Percentiles rank a stretch among this genome's conserved stretches.
Evolutionary conservation across 495 filamentous ascomycete genomes (phyloP).

Genomic region (Penicillium mononematosum): DNA sequence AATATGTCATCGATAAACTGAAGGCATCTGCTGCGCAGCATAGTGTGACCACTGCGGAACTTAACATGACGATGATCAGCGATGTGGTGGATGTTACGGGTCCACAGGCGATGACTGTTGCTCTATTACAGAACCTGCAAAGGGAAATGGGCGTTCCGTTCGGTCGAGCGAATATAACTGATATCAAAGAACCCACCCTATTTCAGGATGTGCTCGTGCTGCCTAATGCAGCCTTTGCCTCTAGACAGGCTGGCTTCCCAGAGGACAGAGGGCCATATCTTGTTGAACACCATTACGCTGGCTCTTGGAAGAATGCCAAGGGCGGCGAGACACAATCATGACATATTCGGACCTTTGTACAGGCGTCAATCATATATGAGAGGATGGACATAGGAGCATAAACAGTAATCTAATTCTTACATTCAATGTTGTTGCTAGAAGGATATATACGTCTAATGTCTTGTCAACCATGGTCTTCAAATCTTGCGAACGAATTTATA

Average conservation of each 20-base stretch:
- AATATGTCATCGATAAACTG: constrained; percentile 22
- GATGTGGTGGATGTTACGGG: constrained; percentile 29
- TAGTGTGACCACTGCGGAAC: constrained; percentile 1
- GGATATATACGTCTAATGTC: background rate
- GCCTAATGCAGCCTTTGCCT: constrained; percentile 29
- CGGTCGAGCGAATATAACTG: constrained; percentile 21
- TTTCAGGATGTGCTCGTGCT: constrained; percentile 29
- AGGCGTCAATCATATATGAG: background rate
- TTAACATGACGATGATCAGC: constrained; percentile 16
- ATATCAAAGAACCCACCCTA: constrained; percentile 20
- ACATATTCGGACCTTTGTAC: background rate
- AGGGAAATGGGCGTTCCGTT: constrained; percentile 19
- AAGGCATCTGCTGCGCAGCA: constrained; percentile 6
- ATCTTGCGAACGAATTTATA: no score
- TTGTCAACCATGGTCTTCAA: no score
- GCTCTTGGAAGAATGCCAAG: constrained; percentile 31
- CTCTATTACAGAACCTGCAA: constrained; percentile 13
- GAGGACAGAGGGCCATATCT: constrained; percentile 23
- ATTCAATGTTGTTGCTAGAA: background rate
- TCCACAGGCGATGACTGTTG: constrained; percentile 19
- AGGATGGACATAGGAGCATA: background rate
- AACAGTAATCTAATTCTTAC: background rate
- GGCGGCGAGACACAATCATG: constrained; percentile 9
- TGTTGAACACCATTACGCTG: constrained; percentile 33
- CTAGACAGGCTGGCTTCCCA: constrained; percentile 19